Evolutionary conservation across 1,284 basidiomycete species (phyloP), one percentile per base, ranked within the genome.

Genomic region (Ustilago xerochloae): DNA sequence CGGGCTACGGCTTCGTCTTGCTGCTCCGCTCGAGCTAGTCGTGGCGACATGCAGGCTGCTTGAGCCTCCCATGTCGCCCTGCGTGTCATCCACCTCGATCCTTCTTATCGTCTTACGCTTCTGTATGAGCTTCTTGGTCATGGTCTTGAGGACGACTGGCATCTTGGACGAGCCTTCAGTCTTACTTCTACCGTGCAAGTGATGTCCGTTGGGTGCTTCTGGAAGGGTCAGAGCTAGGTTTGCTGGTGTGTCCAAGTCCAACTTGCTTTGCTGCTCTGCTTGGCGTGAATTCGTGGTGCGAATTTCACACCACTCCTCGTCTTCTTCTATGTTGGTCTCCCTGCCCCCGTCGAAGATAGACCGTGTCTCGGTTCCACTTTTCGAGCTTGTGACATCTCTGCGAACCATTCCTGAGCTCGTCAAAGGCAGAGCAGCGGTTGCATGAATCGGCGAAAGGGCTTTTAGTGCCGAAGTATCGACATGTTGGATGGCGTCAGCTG

Each of bases 71-170:
- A 26, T 52, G 38, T 65, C 74, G 54, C 51, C 53, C 45, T 52
- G 67, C 29, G 62, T 58, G 36, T 63, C 41, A 20, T 69, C 54
- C 5, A 85, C 43, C 8, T 85, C 64, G 18, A 80, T 59, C 24
- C 56, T 77, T 1, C 85, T 81, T 10, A 86, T 64, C 0, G 84
- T 85, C 18, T 85, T 80, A 43, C 82, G 86, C 39, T 84, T 85
- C 58, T 86, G 84, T 7, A 86, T 79, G 2, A 87, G 77, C 78
- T 85, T 85, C 62, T 84, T 83, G 7, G 86, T 87, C 80, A 87
- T 86, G 2, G 85, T 87, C 38, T 83, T 81, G 9, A 87, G 76
- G 1, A 87, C 85, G 16, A 86, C 77, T 59, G 87, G 85, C 28
- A 87, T 77, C 8, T 81, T 68, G n/a, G 83, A 80, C 10, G 62